These are phyloP conservation scores for Fusarium camptoceras DNA, from an alignment of 2,329 filamentous ascomycete species.

Conservation along the genomic window DNA sequence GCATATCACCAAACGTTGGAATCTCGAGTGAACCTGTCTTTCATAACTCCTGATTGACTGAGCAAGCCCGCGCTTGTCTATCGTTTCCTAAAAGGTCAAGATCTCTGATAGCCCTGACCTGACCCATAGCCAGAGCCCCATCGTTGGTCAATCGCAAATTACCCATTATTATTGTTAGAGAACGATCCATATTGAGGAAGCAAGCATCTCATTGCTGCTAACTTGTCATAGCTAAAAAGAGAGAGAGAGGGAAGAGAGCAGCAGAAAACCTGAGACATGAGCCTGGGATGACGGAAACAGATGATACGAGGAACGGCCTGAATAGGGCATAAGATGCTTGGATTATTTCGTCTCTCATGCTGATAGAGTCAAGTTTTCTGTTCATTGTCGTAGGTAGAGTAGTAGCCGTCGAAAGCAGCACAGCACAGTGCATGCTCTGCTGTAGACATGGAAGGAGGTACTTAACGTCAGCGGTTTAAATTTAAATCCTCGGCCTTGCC, in stretches of 20 bases:
- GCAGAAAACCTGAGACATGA: neutral
- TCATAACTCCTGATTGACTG: constrained; percentile 12
- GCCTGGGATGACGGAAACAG: neutral
- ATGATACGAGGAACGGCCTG: neutral
- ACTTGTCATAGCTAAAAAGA: neutral
- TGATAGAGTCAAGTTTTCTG: neutral
- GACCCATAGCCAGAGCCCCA: constrained; percentile 13
- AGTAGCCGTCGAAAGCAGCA: neutral
- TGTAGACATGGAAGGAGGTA: constrained; percentile 31
- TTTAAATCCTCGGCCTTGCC: constrained; percentile 42
- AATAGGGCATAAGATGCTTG: neutral
- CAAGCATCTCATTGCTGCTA: constrained; percentile 4
- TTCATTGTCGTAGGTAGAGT: neutral
- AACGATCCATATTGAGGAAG: neutral
- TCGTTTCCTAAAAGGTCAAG: constrained; percentile 33
- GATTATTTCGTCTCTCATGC: neutral
- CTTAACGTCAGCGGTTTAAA: constrained; percentile 42
- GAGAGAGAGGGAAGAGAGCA: neutral
- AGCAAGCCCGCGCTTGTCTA: constrained; percentile 11
- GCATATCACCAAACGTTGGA: constrained; percentile 17
- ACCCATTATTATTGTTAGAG: constrained; percentile 15
- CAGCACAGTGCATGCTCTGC: constrained; percentile 37
- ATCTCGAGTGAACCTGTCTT: constrained; percentile 23
- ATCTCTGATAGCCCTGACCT: constrained; percentile 32
- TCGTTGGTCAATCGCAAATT: constrained; percentile 22